phyloP scores from a whole-genome alignment of 352 stramenopile species.

The Elongisporangium undulatum region DNA sequence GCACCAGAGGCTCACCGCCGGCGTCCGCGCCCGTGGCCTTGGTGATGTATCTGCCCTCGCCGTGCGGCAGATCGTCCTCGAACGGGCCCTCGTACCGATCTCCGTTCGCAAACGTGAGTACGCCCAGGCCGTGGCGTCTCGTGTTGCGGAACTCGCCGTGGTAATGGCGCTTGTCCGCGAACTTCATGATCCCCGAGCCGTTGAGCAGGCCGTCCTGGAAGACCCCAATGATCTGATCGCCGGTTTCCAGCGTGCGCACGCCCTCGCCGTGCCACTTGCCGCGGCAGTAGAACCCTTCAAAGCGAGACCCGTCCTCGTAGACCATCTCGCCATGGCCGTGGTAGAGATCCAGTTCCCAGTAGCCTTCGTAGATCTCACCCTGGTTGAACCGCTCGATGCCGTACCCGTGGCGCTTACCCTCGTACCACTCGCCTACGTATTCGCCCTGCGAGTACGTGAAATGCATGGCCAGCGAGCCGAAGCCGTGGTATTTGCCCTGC shows the following conservation, averaged over 20 bases:
- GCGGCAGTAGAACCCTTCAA: slow-evolving; percentile 55
- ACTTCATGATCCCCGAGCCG: slow-evolving; percentile 50
- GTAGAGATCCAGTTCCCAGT: slow-evolving; percentile 63
- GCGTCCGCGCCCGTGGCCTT: slow-evolving; percentile 10
- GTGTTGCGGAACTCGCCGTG: slow-evolving; percentile 53
- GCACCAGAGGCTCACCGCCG: slow-evolving; percentile 53
- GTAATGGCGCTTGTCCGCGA: slow-evolving; percentile 69
- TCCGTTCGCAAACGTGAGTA: slow-evolving; percentile 82
- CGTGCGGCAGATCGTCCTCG: slow-evolving; percentile 78
- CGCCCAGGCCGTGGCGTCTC: slow-evolving; percentile 66
- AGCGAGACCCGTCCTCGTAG: slow-evolving; percentile 64
- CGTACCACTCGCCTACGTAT: slow-evolving; percentile 81
- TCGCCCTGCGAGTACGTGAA: slow-evolving; percentile 56
- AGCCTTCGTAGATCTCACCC: slow-evolving; percentile 75
- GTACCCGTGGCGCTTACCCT: slow-evolving; percentile 74
- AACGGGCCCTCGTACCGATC: slow-evolving; percentile 91
- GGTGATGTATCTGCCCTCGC: slow-evolving; percentile 67
- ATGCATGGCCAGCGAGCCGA: slow-evolving; percentile 63
- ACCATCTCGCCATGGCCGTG: slow-evolving; percentile 65
- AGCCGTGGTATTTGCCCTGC: slow-evolving; percentile 63
- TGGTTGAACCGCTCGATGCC: slow-evolving; percentile 75
- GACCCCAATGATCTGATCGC: slow-evolving; percentile 51
- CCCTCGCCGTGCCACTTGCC: slow-evolving; percentile 73
- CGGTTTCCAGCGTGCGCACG: slow-evolving; percentile 49
- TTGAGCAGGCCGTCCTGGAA: slow-evolving; percentile 63